Base-by-base conservation (phyloP, 1,284 basidiomycete species). In the Violaceomyces palustris region DNA sequence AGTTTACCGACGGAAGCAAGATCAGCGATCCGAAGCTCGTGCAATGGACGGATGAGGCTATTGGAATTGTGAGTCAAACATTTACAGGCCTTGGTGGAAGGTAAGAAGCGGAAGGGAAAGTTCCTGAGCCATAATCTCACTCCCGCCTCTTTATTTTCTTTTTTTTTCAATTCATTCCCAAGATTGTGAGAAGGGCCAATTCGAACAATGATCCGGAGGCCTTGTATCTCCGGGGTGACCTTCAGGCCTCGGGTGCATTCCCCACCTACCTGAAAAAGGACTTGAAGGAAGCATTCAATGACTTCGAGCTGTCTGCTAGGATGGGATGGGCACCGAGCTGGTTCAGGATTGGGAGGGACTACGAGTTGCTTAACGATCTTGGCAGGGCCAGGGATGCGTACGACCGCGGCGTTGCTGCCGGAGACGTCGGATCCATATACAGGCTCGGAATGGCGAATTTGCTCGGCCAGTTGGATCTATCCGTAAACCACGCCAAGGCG, bases 331-430 rank as follows among this genome's bases (percentile, higher is more conserved):
- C 69, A 8, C 51, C 67, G 11, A 64, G 61, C 0, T 96, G 91
- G 91, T 94, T 90, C 75, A 79, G 84, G 34, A 81, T 94, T 3
- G 91, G 89, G 0, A 77, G 85, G 22, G 91, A 94, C 62, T 94
- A 96, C 70, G 92, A 96, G 76, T 83, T 82, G 41, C 88, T 92
- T 50, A 82, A 82, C 19, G 87, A 93, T 71, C 35, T 62, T 8
- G 50, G 72, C 0, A 81, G 84, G 28, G 88, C 90, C 0, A 80
- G 77, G 35, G 85, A 87, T 30, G 91, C 88, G 59, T 92, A 90
- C 68, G 84, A 88, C 59, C 80, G 86, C 6, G 90, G 69, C 12
- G 88, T 83, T 24, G 81, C 82, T 51, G 75, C 78, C 14, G 80
- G 79, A 15, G 85, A 88, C 38, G 85, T 85, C 45, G 82, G 82